Base-by-base conservation (phyloP, 2,329 filamentous ascomycete species). In the Apiospora phragmitis region DNA sequence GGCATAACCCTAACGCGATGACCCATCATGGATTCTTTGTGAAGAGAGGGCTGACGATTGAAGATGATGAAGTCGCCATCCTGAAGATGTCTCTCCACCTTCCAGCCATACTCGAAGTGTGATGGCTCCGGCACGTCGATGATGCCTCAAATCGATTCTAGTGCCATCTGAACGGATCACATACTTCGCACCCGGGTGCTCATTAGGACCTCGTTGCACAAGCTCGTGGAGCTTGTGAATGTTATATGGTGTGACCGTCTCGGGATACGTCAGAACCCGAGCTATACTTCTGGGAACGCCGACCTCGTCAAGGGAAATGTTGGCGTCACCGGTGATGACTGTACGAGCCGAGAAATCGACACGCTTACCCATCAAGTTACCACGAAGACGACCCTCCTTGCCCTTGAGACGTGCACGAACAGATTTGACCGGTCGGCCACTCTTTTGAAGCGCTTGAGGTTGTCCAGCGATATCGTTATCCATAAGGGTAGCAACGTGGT, bases 1-100 rank as follows among this genome's bases (percentile, higher is more conserved):
- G 96, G 96, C 95, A 99, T 98, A 72, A 99, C 96, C 72, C 92
- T 92, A 73, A 99, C 96, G 77, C 94, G 91, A 83, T 99, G 96
- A 82, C 94, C 96, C 97, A 99, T 99, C 96, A 99, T 99, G 72
- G 96, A 99, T 81, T 99, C 96, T 83, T 99, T 99, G 88, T 99
- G 96, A 78, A 99, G 87, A 45, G 96, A 99, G 0, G 96, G 96
- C 80, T 99, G 96, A 87, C 96, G 96, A 82, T 99, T 99, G 90
- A 99, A 99, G 79, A 99, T 95, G 83, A 99, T 98, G 75, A 94
- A 97, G 82, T 99, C 96, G 71, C 95, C 95, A 78, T 97, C 94
- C 77, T 97, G 91, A 74, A 99, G 90, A 83, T 99, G 96, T 73
- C 96, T 92, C 83, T 99, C 96, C 45, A 99, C 97, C 80, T 98